phyloP scores from a whole-genome alignment of 129 eudicot species.

The Escallonia herrerae region DNA sequence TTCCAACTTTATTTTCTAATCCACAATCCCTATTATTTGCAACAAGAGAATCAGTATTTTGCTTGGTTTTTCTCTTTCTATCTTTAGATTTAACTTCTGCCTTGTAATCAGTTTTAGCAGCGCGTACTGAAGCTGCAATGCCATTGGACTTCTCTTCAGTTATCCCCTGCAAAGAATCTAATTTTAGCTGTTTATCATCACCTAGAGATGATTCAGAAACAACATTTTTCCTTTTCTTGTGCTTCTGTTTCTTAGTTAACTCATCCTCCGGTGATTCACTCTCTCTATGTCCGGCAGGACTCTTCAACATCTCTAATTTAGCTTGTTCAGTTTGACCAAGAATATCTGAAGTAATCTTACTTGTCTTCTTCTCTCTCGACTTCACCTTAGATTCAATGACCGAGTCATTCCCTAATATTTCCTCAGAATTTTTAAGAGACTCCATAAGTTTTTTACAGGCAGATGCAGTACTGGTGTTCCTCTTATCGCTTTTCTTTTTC shows the following conservation, averaged over 20 bases:
- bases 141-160: slow-evolving; percentile 17
- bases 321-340: too few species aligned
- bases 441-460: slow-evolving; percentile 8
- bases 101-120: background rate
- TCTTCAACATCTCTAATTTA: too few species aligned
- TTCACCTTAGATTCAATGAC: slow-evolving; percentile 24
- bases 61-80: slow-evolving; percentile 35
- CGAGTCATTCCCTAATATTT: background rate
- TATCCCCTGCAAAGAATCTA: background rate
- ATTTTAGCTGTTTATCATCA: too few species aligned
- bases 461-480: slow-evolving; percentile 12
- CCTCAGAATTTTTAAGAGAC: slow-evolving; percentile 17
- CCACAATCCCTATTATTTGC: background rate
- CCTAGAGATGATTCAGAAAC: too few species aligned
- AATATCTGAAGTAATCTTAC: slow-evolving; percentile 13
- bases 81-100: slow-evolving; percentile 27
- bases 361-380: slow-evolving; percentile 37
- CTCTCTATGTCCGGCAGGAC: too few species aligned
- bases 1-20: too few species aligned
- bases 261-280: too few species aligned
- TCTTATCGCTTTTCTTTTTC: slow-evolving; percentile 29
- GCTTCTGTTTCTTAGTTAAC: too few species aligned
- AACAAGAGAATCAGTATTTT: background rate
- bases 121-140: background rate
- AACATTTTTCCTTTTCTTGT: too few species aligned